These are phyloP conservation scores for Penicillium sp. DNA, from an alignment of 2,329 filamentous ascomycete species.

Conservation along the genomic window DNA sequence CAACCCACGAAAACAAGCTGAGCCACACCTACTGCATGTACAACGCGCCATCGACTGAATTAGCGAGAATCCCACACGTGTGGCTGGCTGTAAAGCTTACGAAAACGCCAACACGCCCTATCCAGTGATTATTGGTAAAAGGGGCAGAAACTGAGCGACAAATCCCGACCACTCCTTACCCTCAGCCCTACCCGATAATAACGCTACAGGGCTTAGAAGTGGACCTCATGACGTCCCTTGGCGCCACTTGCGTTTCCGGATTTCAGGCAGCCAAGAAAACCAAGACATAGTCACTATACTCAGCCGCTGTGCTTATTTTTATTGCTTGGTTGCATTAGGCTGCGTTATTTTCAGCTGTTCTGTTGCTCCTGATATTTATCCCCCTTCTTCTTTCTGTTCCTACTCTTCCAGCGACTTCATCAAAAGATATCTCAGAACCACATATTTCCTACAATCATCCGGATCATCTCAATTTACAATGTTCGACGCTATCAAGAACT, in stretches of 20 bases:
- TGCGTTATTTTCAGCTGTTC: not conserved
- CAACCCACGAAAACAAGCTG: not conserved
- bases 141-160: not conserved
- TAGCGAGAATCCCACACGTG: not conserved
- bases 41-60: not conserved
- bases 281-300: not conserved
- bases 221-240: conserved; percentile 7
- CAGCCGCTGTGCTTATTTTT: not conserved
- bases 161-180: not conserved
- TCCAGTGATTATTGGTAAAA: too few species aligned
- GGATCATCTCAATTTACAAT: conserved; percentile 3
- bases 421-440: not conserved
- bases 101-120: not conserved
- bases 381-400: not conserved
- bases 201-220: conserved; percentile 4
- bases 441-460: too few species aligned
- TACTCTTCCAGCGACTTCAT: not conserved
- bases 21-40: not conserved
- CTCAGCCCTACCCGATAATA: conserved; percentile 1
- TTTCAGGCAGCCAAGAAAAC: conserved; percentile 8
- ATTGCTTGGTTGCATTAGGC: conserved; percentile 1
- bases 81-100: not conserved
- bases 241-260: not conserved
- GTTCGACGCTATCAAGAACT: conserved; percentile 20
- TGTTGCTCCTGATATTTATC: not conserved